Evolutionary conservation across 495 filamentous ascomycete species (phyloP).

Genomic region (Friedmanniomyces endolithicus): DNA sequence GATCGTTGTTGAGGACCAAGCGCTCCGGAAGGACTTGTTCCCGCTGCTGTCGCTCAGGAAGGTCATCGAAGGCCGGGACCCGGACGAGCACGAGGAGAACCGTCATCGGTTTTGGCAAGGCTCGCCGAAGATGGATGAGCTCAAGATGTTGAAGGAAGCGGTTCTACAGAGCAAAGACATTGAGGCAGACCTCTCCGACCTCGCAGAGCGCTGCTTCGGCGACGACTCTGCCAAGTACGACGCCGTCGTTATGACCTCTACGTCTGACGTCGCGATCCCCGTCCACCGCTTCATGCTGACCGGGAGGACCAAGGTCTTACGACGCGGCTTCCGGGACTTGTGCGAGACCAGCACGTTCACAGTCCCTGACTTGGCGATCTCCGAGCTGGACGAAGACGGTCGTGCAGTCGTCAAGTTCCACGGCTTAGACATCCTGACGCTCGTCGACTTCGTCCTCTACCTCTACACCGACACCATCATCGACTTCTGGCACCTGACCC

Average conservation of each 20-base stretch:
- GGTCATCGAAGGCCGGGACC: constrained; percentile 16
- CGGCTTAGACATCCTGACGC: constrained; percentile 56
- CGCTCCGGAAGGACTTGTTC: constrained; percentile 61
- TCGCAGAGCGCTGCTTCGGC: constrained; percentile 27
- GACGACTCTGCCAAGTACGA: constrained; percentile 30
- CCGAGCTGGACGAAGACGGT: constrained; percentile 41
- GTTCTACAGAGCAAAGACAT: constrained; percentile 26
- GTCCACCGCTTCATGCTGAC: constrained; percentile 71
- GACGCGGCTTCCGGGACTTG: constrained; percentile 46
- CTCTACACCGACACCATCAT: constrained; percentile 68
- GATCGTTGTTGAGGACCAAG: constrained; percentile 47
- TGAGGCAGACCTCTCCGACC: constrained; percentile 27
- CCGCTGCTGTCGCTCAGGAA: constrained; percentile 40
- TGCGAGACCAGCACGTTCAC: constrained; percentile 28
- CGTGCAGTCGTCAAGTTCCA: constrained; percentile 45
- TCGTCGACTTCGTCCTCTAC: constrained; percentile 69
- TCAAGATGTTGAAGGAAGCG: constrained; percentile 37
- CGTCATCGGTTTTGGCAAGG: constrained; percentile 33
- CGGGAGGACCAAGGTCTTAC: constrained; percentile 57
- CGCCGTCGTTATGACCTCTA: constrained; percentile 40
- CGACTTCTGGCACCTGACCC: constrained; percentile 70
- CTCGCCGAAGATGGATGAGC: constrained; percentile 39
- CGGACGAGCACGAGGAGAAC: constrained; percentile 24
- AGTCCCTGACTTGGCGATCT: constrained; percentile 46
- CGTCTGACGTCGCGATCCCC: constrained; percentile 57